phyloP scores from a whole-genome alignment of 1,284 basidiomycete species.

The Phylloboletellus chloephorus region DNA sequence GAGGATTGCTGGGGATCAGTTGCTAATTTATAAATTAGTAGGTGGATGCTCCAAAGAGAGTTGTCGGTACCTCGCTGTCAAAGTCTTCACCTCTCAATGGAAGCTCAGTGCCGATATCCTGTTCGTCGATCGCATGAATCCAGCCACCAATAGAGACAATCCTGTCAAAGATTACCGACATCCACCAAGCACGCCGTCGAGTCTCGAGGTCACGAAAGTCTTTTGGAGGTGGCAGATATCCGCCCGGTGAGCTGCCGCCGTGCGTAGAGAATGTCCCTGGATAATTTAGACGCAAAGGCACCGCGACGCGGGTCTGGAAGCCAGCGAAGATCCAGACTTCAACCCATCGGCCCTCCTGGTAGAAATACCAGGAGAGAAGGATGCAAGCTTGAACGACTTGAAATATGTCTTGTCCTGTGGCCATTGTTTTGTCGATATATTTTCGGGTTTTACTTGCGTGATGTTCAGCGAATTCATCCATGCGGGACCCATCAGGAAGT shows the following conservation, averaged over 20 bases:
- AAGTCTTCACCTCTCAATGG: conserved; percentile 70
- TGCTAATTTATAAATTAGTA: conserved; percentile 35
- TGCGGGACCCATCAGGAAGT: conserved; percentile 64
- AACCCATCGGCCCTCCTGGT: conserved; percentile 82
- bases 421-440: conserved; percentile 80
- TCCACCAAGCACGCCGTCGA: conserved; percentile 80
- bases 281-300: conserved; percentile 76
- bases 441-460: conserved; percentile 78
- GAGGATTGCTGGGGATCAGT: conserved; percentile 61
- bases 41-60: conserved; percentile 4
- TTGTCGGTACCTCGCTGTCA: conserved; percentile 52
- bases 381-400: conserved; percentile 79
- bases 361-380: conserved; percentile 81
- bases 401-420: conserved; percentile 78
- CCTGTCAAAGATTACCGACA: conserved; percentile 78
- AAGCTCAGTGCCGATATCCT: conserved; percentile 74
- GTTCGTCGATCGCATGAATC: conserved; percentile 76
- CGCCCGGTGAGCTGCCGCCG: conserved; percentile 59
- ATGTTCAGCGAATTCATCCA: conserved; percentile 77
- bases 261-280: conserved; percentile 73
- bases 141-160: conserved; percentile 85
- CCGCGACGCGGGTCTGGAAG: conserved; percentile 78
- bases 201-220: conserved; percentile 69
- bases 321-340: conserved; percentile 86
- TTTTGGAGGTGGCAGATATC: conserved; percentile 73